These are phyloP conservation scores for Teunomyces kruisii DNA, from an alignment of 805 yeast genomes.

Conservation along the genomic window DNA sequence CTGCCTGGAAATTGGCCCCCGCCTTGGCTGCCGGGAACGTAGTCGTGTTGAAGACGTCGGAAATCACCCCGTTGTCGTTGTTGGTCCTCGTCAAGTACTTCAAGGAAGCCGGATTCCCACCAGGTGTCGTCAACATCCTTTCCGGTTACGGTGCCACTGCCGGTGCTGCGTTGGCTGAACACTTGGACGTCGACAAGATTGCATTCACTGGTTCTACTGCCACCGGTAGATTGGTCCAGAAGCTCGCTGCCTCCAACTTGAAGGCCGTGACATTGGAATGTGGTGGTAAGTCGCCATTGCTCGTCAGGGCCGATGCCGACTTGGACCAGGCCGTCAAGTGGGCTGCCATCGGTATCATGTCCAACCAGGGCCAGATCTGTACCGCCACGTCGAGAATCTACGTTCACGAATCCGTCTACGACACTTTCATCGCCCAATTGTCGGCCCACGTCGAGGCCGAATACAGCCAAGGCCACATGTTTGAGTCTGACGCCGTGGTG, in stretches of 20 bases:
- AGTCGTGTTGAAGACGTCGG: conserved; percentile 71
- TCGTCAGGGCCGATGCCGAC: conserved; percentile 64
- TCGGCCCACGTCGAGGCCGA: conserved; percentile 45
- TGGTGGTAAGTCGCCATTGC: conserved; percentile 70
- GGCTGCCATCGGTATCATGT: conserved; percentile 65
- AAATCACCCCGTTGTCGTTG: conserved; percentile 71
- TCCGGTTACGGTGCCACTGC: conserved; percentile 70
- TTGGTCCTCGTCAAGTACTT: conserved; percentile 59
- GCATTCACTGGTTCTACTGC: conserved; percentile 59
- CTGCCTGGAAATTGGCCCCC: conserved; percentile 80
- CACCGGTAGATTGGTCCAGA: conserved; percentile 66
- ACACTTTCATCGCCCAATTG: conserved; percentile 47
- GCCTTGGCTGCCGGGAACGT: conserved; percentile 81
- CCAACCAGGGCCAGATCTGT: conserved; percentile 68
- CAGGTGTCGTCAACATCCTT: conserved; percentile 72
- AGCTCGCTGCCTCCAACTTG: conserved; percentile 58
- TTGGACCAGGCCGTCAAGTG: conserved; percentile 65
- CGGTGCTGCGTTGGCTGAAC: conserved; percentile 66
- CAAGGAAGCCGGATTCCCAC: conserved; percentile 69
- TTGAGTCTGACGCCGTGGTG: conserved; percentile 44
- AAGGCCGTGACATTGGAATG: conserved; percentile 69
- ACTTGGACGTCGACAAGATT: conserved; percentile 47
- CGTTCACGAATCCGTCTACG: conserved; percentile 56
- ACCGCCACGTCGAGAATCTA: conserved; percentile 65
- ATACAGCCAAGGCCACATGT: conserved; percentile 60